phyloP scores from a whole-genome alignment of 2,329 filamentous ascomycete genomes.

The Hypoxylon sp. region DNA sequence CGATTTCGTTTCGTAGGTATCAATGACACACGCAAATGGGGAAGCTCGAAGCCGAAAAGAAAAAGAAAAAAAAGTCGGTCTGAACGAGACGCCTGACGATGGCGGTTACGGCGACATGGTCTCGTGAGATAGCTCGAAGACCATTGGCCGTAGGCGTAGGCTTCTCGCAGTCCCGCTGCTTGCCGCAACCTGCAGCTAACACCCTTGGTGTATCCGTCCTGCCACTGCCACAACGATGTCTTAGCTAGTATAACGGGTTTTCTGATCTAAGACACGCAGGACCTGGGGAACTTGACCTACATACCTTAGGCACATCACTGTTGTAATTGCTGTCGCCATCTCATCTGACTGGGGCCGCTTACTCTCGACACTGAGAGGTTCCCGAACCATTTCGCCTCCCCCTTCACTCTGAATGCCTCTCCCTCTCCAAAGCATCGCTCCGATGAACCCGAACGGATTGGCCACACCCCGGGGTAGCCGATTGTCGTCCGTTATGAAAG shows the following conservation, averaged over 20 bases:
- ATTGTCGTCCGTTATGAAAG: conserved; percentile 34
- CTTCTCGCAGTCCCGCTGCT: conserved; percentile 39
- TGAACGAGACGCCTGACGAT: conserved; percentile 21
- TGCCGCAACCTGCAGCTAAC: conserved; percentile 35
- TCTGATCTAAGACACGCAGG: conserved; percentile 35
- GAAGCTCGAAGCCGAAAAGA: conserved; percentile 17
- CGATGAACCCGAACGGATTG: conserved; percentile 19
- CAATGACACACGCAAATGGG: conserved; percentile 24
- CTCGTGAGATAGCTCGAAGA: conserved; percentile 26
- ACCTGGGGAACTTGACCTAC: conserved; percentile 34
- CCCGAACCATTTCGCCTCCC: conserved; percentile 20
- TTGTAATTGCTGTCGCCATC: conserved; percentile 23
- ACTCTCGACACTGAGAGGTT: conserved; percentile 36
- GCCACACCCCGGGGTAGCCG: conserved; percentile 16
- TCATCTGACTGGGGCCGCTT: conserved; percentile 36
- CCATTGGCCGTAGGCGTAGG: conserved; percentile 38
- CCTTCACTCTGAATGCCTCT: conserved; percentile 25
- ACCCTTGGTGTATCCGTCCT: conserved; percentile 31
- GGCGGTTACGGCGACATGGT: conserved; percentile 31
- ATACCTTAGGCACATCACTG: background rate
- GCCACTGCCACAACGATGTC: conserved; percentile 22
- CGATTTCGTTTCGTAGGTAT: conserved; percentile 30
- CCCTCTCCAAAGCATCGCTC: conserved; percentile 21
- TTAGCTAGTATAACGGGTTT: conserved; percentile 22
- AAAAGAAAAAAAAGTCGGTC: conserved; percentile 33